Evolutionary conservation across 1,284 basidiomycete genomes (phyloP), one percentile per base, ranked within the genome.

Genomic region (Somion occarium): DNA sequence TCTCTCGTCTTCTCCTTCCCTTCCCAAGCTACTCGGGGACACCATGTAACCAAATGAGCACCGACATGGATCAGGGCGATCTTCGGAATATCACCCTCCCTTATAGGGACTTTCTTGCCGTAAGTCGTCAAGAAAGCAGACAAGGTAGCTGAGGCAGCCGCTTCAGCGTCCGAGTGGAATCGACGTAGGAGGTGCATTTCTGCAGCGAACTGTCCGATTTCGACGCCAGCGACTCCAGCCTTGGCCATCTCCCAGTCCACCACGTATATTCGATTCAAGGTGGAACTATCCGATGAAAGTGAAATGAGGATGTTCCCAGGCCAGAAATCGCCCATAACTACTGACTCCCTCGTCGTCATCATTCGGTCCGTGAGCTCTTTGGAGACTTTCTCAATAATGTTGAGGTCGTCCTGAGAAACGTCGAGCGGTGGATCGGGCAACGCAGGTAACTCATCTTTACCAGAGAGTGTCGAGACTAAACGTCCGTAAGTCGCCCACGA

Each of bases 301-400:
- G 55, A 58, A 18, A 83, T 58, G 46, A 83, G 63, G 38, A 84
- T 59, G 56, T 85, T 85, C 0, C 82, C 83, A 1, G 83, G 74
- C 83, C 83, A 85, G 57, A 85, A 80, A 59, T 85, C 83, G 1
- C 83, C 83, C 77, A 79, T 78, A 44, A 56, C 62, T 41, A 74
- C 68, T 48, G 67, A 65, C 46, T 70, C 64, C 1, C 63, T 57
- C 5, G 69, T 64, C n/a, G 62, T 62, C 23, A 61, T 50, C 24
- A 81, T 75, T 15, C 64, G 66, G 27, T 61, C 48, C 9, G 62
- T 58, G 44, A 67, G 71, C 50, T 64, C 64, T 37, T 68, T 61
- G 5, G 62, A 71, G 5, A 80, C 38, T n/a, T 39, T 42, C 9
- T 61, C 61, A 30, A 81, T 58, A 18, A 60, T 61, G 19, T 60